phyloP scores from a whole-genome alignment of 345 rosid species.

The Corchorus olitorius region DNA sequence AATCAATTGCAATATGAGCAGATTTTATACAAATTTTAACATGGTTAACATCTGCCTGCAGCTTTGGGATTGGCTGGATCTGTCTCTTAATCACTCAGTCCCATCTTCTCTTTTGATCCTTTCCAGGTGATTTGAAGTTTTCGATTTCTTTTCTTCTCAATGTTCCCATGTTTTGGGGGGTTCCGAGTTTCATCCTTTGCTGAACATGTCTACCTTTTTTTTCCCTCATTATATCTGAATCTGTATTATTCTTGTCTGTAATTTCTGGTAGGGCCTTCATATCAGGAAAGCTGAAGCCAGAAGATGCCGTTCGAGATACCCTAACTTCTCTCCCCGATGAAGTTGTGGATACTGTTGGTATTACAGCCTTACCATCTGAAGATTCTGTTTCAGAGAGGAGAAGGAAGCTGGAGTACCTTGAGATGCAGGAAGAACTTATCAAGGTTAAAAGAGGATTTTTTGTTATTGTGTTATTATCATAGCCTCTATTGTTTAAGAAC shows the following conservation, averaged over 20 bases:
- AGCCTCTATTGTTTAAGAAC: neutral
- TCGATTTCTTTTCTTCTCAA: constrained; percentile 71
- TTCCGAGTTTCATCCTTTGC: constrained; percentile 1
- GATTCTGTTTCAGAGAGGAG: constrained; percentile 89
- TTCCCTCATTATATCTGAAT: constrained; percentile 4
- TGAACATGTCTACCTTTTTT: constrained; percentile 10
- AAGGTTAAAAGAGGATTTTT: constrained; percentile 53
- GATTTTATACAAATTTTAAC: constrained; percentile 23
- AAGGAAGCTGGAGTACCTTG: constrained; percentile 90
- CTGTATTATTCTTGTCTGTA: constrained; percentile 19
- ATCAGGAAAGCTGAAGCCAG: constrained; percentile 78
- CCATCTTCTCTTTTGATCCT: constrained; percentile 94
- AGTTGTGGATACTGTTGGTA: constrained; percentile 93
- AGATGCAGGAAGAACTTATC: constrained; percentile 91
- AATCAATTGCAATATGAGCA: constrained; percentile 16
- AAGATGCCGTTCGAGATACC: constrained; percentile 87
- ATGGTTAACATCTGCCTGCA: constrained; percentile 39
- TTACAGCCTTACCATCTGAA: constrained; percentile 86
- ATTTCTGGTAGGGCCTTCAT: constrained; percentile 68
- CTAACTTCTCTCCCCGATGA: constrained; percentile 95
- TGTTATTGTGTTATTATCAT: constrained; percentile 9
- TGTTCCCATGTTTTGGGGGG: constrained; percentile 50
- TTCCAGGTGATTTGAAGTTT: constrained; percentile 85
- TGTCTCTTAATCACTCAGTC: constrained; percentile 85
- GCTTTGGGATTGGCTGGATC: constrained; percentile 92